These are phyloP conservation scores for Penicillium sp. DNA, from an alignment of 2,329 filamentous ascomycete species.

Conservation along the genomic window DNA sequence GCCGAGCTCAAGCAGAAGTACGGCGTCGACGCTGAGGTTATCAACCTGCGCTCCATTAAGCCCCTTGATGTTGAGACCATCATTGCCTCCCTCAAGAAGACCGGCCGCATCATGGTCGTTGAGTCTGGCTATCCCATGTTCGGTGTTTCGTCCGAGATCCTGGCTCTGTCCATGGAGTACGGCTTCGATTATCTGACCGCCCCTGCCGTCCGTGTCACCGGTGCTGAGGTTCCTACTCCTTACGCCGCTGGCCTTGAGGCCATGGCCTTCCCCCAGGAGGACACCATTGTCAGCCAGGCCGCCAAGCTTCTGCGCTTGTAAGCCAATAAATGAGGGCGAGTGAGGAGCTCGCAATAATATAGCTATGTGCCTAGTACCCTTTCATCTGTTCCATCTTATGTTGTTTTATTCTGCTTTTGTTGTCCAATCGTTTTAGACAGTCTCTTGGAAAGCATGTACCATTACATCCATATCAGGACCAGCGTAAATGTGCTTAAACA, in stretches of 20 bases:
- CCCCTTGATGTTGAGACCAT: conserved; percentile 92
- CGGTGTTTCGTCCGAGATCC: conserved; percentile 83
- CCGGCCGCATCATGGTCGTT: conserved; percentile 76
- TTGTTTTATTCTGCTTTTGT: conserved; percentile 22
- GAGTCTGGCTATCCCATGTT: conserved; percentile 96
- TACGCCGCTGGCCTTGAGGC: conserved; percentile 89
- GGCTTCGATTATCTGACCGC: conserved; percentile 95
- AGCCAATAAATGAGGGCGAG: conserved; percentile 21
- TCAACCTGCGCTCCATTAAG: conserved; percentile 97
- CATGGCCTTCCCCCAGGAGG: conserved; percentile 86
- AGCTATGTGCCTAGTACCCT: conserved; percentile 30
- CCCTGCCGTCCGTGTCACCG: conserved; percentile 85
- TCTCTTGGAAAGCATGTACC: conserved; percentile 23
- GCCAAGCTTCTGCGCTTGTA: conserved; percentile 80
- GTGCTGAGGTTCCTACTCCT: conserved; percentile 87
- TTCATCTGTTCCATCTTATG: conserved; percentile 21
- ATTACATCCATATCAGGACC: conserved; percentile 16
- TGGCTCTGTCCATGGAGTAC: conserved; percentile 94
- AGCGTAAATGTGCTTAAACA: conserved; percentile 11
- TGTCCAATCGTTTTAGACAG: conserved; percentile 13
- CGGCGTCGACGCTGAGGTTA: conserved; percentile 87
- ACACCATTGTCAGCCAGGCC: conserved; percentile 76
- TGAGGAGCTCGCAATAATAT: conserved; percentile 23
- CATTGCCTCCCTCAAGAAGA: conserved; percentile 98
- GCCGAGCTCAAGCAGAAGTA: conserved; percentile 93